Percentiles rank a stretch among this genome's conserved stretches.
phyloP scores from a whole-genome alignment of 306 rosid genomes.

The Rosa chinensis region DNA sequence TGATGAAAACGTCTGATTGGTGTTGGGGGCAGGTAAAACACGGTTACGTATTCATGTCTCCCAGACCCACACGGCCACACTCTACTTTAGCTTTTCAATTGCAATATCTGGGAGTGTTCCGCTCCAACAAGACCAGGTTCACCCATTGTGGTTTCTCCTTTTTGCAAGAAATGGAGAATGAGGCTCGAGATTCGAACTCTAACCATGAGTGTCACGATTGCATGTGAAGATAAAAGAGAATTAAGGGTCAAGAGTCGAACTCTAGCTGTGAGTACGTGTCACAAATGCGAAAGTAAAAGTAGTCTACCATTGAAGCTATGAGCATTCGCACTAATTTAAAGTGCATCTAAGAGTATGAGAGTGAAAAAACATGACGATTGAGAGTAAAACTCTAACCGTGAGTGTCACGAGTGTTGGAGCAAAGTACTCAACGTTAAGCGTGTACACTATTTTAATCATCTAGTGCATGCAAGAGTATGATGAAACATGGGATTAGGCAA shows the following conservation, averaged over 20 bases:
- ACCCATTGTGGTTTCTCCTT: neutral
- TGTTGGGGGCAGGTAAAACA: constrained; percentile 1
- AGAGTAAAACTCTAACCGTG: neutral
- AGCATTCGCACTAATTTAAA: neutral
- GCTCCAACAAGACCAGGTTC: neutral
- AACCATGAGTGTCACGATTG: neutral
- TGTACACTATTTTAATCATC: neutral
- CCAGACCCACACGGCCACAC: neutral
- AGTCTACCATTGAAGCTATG: neutral
- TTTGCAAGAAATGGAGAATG: neutral
- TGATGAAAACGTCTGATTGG: neutral
- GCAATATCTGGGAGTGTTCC: neutral
- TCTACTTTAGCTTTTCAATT: neutral
- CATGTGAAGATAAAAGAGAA: neutral
- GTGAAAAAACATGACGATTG: neutral
- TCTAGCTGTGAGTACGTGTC: neutral
- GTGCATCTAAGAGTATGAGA: neutral
- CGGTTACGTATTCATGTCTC: constrained; percentile 2
- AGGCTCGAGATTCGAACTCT: neutral
- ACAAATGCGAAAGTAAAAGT: neutral
- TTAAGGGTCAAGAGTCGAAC: neutral
- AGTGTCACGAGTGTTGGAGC: neutral
- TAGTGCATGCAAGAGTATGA: neutral
- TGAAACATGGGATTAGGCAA: neutral
- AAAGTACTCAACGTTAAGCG: neutral